Percentiles rank a stretch among this genome's conserved stretches.
Conservation (phyloP, 169 alveolate genomes). For the Perkinsus chesapeaki region DNA sequence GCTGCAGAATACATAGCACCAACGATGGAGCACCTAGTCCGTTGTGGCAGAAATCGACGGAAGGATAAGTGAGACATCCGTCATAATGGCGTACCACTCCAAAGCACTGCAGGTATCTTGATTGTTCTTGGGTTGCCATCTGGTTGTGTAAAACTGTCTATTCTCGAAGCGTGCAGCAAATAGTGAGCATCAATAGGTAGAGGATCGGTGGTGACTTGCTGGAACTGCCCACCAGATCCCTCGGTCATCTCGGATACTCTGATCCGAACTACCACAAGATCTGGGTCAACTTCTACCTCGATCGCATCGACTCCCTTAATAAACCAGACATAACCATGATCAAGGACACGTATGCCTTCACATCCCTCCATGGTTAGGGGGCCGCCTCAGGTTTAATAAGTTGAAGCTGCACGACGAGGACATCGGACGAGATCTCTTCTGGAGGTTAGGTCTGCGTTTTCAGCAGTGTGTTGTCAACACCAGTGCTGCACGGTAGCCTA, state of each 20-base stretch:
- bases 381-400: background rate
- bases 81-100: background rate
- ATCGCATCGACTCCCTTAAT: background rate
- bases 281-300: slow-evolving; percentile 2
- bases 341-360: background rate
- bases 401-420: background rate
- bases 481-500: background rate
- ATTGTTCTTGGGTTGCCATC: background rate
- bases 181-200: background rate
- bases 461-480: slow-evolving; percentile 1
- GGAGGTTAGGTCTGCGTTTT: background rate
- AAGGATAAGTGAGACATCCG: background rate
- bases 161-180: background rate
- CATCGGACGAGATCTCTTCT: background rate
- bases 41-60: background rate
- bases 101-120: background rate
- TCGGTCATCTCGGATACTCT: background rate
- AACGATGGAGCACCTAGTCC: background rate
- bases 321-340: background rate
- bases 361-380: background rate
- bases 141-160: background rate
- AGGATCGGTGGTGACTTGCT: background rate
- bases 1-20: background rate
- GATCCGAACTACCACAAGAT: background rate
- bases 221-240: background rate